Base-by-base conservation (phyloP, 805 yeast genomes). In the Crinitomyces ghanaensis region DNA sequence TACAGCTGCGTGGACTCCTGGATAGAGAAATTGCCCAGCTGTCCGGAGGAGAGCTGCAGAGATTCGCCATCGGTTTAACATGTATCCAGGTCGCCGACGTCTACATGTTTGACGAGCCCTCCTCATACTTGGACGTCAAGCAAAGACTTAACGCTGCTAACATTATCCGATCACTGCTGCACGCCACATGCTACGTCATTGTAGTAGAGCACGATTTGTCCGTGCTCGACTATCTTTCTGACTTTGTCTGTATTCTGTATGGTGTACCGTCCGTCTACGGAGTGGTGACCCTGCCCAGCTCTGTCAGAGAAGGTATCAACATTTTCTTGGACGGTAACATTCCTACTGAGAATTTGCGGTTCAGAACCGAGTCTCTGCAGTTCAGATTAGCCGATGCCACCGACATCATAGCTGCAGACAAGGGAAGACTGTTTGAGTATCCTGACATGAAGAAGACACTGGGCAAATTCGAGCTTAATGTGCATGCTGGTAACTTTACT, bases 241-340 rank as follows among this genome's bases (percentile, higher is more conserved):
- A 91, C 65, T 91, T 78, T 48, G 85, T 91, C 38, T 91, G 98
- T 73, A 91, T 91, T 50, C 63, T 91, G 37, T 91, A 91, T 57
- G 99, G 99, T 68, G 93, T 84, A 33, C 95, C 99, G 33, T 88
- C 97, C 5, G 95, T 91, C 28, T 91, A 91, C 57, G 99, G 99
- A 69, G 97, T 91, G 43, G 99, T 91, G 32, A 84, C 96, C 16
- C 68, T 91, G 58, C 99, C 99, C 34, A 63, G 94, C 0, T 82
- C 95, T 4, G 99, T 91, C 20, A 81, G 99, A 62, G 99, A 91
- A 70, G 99, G 99, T 66, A 91, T 91, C 59, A 91, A 91, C 60
- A 91, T 91, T 57, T 91, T 91, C 74, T 68, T 91, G 55, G 99
- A 91, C 56, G 99, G 99, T 66, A 88, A 84, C 59, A 84, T 91